Evolutionary conservation across 495 filamentous ascomycete genomes (phyloP), one percentile per base, ranked within the genome.

Genomic region (Aspergillus hancockii): DNA sequence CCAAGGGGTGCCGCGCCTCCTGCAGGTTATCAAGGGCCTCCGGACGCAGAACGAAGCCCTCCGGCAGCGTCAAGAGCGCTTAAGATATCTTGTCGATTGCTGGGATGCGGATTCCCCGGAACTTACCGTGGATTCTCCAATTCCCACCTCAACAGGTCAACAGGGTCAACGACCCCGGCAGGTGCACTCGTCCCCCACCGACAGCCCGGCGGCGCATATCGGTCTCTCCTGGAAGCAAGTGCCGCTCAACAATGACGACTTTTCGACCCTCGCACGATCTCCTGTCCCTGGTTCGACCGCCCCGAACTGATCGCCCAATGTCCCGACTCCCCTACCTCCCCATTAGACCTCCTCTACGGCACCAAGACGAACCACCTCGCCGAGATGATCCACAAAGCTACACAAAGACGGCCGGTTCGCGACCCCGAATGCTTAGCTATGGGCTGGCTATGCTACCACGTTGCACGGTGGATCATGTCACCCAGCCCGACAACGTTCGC

Each of bases 321-420:
- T 13, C 68, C 71, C 3, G 63, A 67, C 22, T 54, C 51, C 4
- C 66, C 65, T 5, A 22, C 55, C 13, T 70, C 70, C 0, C 68
- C 71, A 3, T 57, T 73, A 0, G 68, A 69, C 18, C 45, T 73
- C 12, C 36, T 73, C 0, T 71, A 73, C 30, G 70, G 70, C 21
- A 66, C 62, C 14, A 65, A 66, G 19, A 62, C 63, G 21, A 73
- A 71, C 54, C 41, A 36, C 10, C 55, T 72, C 13, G 70, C 70
- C 28, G 55, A 72, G 22, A 59, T 64, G 54, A 67, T 71, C 23
- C 63, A 73, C 49, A 49, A 23, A 4, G 10, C 41, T 14, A 23
- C 65, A 18, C 61, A 63, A 23, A 45, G 49, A 30, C 66, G 70
- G 1, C 68, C 68, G 9, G 32, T 69, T 8, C 68, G 70, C 1